Evolutionary conservation across 169 alveolate species (phyloP).

Genomic region (Condylostoma magnum): DNA sequence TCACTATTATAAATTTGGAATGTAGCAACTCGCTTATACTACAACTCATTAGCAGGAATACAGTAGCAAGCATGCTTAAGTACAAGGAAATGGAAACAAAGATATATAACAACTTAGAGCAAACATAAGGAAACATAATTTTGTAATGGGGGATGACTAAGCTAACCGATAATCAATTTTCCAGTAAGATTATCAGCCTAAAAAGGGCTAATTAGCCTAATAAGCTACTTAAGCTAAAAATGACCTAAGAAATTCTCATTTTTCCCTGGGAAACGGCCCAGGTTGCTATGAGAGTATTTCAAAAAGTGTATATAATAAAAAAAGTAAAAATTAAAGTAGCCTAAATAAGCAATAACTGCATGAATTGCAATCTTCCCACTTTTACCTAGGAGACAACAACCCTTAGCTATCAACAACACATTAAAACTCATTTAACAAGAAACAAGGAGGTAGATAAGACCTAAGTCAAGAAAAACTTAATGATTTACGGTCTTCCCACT

Average conservation of each 20-base stretch:
- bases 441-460: not conserved
- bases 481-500: constrained; percentile 24
- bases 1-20: constrained; percentile 12
- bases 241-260: constrained; percentile 15
- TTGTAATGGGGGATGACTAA: constrained; percentile 12
- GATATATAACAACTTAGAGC: too few species aligned
- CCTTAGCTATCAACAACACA: not conserved
- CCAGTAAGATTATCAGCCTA: not conserved
- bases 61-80: too few species aligned
- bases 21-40: not conserved
- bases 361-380: not conserved
- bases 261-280: constrained; percentile 4
- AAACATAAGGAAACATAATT: constrained; percentile 17
- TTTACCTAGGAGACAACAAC: not conserved
- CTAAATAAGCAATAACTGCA: not conserved
- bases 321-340: not conserved
- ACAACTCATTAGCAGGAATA: not conserved
- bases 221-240: not conserved
- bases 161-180: not conserved
- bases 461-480: not conserved
- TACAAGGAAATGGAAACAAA: too few species aligned
- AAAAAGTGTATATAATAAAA: not conserved
- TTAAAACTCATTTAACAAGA: not conserved
- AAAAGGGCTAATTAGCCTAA: not conserved
- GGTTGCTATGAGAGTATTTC: not conserved